Evolutionary conservation across 2,329 filamentous ascomycete genomes (phyloP).

Genomic region (Aspergillus caelatus): DNA sequence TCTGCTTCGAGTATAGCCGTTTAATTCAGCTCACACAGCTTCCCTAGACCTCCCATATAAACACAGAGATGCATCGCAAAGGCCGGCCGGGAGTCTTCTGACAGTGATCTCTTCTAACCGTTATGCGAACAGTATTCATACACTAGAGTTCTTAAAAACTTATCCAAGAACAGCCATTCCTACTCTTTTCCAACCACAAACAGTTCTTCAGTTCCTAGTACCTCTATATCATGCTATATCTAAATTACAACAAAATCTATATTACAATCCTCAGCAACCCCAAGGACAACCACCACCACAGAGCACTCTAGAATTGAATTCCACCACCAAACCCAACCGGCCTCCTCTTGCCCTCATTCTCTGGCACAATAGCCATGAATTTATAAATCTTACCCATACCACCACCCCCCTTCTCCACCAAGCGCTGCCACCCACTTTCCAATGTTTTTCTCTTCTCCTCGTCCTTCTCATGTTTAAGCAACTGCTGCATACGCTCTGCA

Average conservation of each 20-base stretch:
- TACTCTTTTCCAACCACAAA: background rate
- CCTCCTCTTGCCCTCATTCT: slow-evolving; percentile 70
- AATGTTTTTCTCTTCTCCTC: slow-evolving; percentile 63
- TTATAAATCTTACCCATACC: slow-evolving; percentile 98
- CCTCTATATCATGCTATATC: background rate
- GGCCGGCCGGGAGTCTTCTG: background rate
- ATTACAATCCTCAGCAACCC: background rate
- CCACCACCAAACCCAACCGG: slow-evolving; percentile 91
- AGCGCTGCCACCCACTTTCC: slow-evolving; percentile 73
- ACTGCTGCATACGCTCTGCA: slow-evolving; percentile 69
- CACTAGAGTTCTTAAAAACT: background rate
- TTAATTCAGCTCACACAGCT: background rate
- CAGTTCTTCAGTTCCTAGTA: background rate
- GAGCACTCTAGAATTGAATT: slow-evolving; percentile 26
- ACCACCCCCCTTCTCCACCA: slow-evolving; percentile 78
- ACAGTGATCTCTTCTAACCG: background rate
- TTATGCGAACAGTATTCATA: background rate
- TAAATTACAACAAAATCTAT: background rate
- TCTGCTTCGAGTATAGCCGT: background rate
- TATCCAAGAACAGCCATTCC: background rate
- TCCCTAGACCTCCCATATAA: too few relatives aligned
- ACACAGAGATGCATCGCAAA: background rate
- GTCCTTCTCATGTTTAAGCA: slow-evolving; percentile 57
- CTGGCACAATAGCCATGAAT: slow-evolving; percentile 84
- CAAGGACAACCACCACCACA: background rate